Evolutionary conservation across 73 alveolate genomes (phyloP), one percentile per base, ranked within the genome.

Genomic region (Symbiodinium natans): DNA sequence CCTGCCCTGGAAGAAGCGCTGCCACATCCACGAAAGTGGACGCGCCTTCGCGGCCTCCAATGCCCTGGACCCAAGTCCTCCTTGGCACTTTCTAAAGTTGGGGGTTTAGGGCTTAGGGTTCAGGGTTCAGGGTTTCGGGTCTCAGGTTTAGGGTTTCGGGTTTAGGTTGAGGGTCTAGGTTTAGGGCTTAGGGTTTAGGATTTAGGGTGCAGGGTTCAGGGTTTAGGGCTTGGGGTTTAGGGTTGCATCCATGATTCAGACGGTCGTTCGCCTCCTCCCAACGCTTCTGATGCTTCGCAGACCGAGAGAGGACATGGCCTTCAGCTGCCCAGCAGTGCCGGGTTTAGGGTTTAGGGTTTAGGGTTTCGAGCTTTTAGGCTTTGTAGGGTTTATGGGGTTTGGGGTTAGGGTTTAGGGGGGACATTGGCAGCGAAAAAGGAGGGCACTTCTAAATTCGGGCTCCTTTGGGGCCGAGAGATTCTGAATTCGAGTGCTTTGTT

Each of bases 11-110:
- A 38, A 86, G 41, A 43, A 86, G 15, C 82, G 33, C 80, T 33
- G 40, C 38, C 48, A 86, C 93, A 42, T 86, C 93, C 82, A 86
- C 82, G 42, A 27, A 86, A 46, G n/a, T 29, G 34, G 27, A 17
- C 39, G 48, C 93, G 27, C 93, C 93, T 27, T 86, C 93, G 82
- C 36, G 82, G n/a, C 68, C 15, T 6, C 93, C 93, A 9, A 34
- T 3, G 5, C 31, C 31, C 23, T 29, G 17, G 0, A 10, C 39
- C 82, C 82, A 63, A 27, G 36, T 29, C 82, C 10, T 2, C 68
- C 68, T 52, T 52, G 68, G 0, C 23, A 27, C 68, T 52, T 52
- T 7, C 17, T 52, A 21, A 17, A 21, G 17, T 27, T 17, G 13
- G 68, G 68, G 2, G 23, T 52, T 52, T 6, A 52, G 17, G 59